Evolutionary conservation across 2,329 filamentous ascomycete genomes (phyloP).

Genomic region (Macrophomina tecta): DNA sequence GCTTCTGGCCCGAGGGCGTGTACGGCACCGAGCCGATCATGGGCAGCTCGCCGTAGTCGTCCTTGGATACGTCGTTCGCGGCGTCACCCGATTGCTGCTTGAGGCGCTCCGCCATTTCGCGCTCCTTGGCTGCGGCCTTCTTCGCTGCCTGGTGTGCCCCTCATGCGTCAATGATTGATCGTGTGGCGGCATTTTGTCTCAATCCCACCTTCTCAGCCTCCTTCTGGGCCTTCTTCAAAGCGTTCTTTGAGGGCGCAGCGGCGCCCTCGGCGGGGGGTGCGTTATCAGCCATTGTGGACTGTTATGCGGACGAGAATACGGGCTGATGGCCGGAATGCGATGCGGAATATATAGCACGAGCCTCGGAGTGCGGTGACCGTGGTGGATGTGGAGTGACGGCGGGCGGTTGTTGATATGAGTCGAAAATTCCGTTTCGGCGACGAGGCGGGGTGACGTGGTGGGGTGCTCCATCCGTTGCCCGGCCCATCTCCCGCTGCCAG

Average conservation of each 20-base stretch:
- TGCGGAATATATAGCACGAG: conserved; percentile 1
- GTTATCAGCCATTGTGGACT: conserved; percentile 40
- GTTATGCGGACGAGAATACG: not conserved
- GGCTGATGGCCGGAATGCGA: not conserved
- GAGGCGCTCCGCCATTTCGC: conserved; percentile 58
- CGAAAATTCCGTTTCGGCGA: conserved; percentile 26
- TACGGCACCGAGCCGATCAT: conserved; percentile 61
- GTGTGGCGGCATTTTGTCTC: not conserved
- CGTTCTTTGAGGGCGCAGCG: conserved; percentile 45
- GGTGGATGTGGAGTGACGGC: conserved; percentile 16
- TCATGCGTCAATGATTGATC: conserved; percentile 28
- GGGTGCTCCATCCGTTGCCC: not conserved
- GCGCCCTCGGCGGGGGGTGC: conserved; percentile 31
- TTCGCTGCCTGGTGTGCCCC: conserved; percentile 44
- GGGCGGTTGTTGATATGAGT: conserved; percentile 24
- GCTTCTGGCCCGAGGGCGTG: conserved; percentile 60
- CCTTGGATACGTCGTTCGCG: conserved; percentile 69
- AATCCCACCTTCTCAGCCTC: conserved; percentile 47
- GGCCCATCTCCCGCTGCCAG: not conserved
- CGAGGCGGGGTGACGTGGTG: conserved; percentile 26
- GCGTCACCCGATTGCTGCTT: conserved; percentile 70
- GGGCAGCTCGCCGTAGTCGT: conserved; percentile 78
- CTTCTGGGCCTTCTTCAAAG: conserved; percentile 50
- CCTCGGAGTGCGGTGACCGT: not conserved
- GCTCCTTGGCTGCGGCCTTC: conserved; percentile 47